Conservation (phyloP, 1,139 yeast species). For the Geotrichum australiense region DNA sequence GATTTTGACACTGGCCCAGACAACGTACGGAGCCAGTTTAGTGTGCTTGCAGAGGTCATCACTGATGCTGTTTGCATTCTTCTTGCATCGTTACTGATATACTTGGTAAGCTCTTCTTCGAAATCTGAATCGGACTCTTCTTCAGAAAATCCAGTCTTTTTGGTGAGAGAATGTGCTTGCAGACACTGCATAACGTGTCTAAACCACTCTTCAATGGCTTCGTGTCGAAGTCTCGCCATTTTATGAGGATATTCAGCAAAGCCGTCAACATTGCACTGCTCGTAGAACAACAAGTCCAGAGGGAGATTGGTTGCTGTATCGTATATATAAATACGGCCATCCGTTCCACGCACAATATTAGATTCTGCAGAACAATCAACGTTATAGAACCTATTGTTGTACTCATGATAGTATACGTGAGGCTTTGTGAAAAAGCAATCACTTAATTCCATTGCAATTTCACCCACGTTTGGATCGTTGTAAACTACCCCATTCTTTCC, state of each 20-base stretch:
- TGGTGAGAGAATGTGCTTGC: too few relatives aligned
- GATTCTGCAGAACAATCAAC: constrained; percentile 51
- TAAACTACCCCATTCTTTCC: constrained; percentile 53
- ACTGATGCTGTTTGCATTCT: too few relatives aligned
- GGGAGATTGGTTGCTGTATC: constrained; percentile 87
- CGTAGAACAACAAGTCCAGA: constrained; percentile 69
- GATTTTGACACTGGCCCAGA: too few relatives aligned
- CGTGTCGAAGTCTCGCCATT: constrained; percentile 72
- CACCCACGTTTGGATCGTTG: constrained; percentile 62
- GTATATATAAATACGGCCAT: constrained; percentile 74
- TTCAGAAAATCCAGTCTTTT: too few relatives aligned
- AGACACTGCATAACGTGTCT: too few relatives aligned
- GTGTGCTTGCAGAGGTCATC: too few relatives aligned
- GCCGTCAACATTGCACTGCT: constrained; percentile 42
- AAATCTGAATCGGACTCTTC: constrained; percentile 26
- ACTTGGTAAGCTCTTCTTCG: too few relatives aligned
- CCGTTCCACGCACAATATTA: constrained; percentile 82
- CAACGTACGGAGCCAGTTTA: too few relatives aligned
- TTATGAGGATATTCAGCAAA: constrained; percentile 66
- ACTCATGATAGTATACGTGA: constrained; percentile 49
- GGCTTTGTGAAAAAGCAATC: constrained; percentile 72
- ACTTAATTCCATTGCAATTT: constrained; percentile 54
- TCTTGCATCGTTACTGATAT: too few relatives aligned
- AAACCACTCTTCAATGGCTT: constrained; percentile 91
- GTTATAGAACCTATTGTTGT: constrained; percentile 32